These are phyloP conservation scores for Tetrapyrgos nigripes DNA, from an alignment of 1,284 basidiomycete species.

Conservation along the genomic window DNA sequence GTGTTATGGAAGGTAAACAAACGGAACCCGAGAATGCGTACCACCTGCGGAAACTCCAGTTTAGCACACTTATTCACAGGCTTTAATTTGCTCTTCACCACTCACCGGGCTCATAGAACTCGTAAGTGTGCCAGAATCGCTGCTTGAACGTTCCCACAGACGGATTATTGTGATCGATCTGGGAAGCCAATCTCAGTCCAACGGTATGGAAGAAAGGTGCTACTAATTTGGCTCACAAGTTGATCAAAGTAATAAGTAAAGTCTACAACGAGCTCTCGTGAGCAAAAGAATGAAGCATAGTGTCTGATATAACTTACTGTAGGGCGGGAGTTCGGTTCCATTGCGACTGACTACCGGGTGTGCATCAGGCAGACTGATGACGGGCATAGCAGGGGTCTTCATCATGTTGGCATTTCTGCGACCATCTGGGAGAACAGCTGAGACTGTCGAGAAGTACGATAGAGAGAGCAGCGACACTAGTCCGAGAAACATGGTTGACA, in stretches of 20 bases:
- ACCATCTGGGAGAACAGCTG: conserved; percentile 41
- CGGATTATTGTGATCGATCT: conserved; percentile 72
- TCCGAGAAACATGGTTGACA: conserved; percentile 15
- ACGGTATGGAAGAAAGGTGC: background rate
- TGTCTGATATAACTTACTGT: conserved; percentile 28
- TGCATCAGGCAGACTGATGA: conserved; percentile 29
- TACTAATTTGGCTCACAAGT: background rate
- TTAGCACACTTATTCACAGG: background rate
- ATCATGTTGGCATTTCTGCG: conserved; percentile 46
- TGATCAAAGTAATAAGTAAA: conserved; percentile 64
- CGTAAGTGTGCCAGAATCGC: conserved; percentile 71
- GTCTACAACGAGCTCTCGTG: conserved; percentile 17
- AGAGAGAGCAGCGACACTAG: conserved; percentile 24
- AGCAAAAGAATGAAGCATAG: background rate
- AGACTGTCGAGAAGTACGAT: conserved; percentile 21
- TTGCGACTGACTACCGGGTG: conserved; percentile 49
- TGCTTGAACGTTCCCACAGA: conserved; percentile 81
- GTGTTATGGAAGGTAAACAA: no score
- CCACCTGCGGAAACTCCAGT: conserved; percentile 51
- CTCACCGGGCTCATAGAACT: conserved; percentile 63
- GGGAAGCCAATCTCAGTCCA: background rate
- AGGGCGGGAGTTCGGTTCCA: conserved; percentile 49
- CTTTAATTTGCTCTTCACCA: no score
- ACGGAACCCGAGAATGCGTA: background rate
- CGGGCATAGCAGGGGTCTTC: conserved; percentile 44